Evolutionary conservation across 768 basidiomycete species (phyloP), one percentile per base, ranked within the genome.

Genomic region (Suillus luteus): DNA sequence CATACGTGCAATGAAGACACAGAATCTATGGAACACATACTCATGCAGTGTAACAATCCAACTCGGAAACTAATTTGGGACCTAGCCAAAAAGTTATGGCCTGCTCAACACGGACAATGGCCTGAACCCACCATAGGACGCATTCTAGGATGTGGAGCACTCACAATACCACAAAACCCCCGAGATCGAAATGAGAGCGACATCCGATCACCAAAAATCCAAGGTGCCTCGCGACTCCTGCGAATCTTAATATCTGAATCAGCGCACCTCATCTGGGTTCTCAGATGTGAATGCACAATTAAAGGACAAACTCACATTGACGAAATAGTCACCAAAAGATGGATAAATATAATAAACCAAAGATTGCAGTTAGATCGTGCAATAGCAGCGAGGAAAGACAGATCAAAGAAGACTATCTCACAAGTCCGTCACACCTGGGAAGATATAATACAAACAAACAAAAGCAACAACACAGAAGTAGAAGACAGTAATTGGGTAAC

Each of bases 51-150:
- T 2, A 11, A 22, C 10, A 55, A 35, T 40, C 52, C 64, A 0
- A 75, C 70, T 0, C 73, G 74, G 52, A 55, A 61, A 40, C 24
- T 24, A 33, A 52, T 74, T 5, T 78, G 76, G 76, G 27, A 62
- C 15, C 43, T 67, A 1, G 67, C 65, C 0, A 54, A 63, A 51
- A 43, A 66, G n/a, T n/a, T 73, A 0, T 73, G 71, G 64, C n/a
- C 31, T 0, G 71, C 57, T 12, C 72, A 55, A 38, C 43, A 64
- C 14, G 66, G 54, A 3, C 44, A 54, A 38, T 71, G 68, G 67
- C 27, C 17, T 0, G 14, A 46, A 12, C 68, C 67, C 0, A 62
- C 54, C 1, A 12, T 73, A 1, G 73, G 71, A 2, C n/a, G n/a
- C 0, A 66, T 73, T 1, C 59, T 75, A 12, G 71, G 69, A 2